phyloP scores from a whole-genome alignment of 1,139 yeast species.

The Candida tetrigidarum region DNA sequence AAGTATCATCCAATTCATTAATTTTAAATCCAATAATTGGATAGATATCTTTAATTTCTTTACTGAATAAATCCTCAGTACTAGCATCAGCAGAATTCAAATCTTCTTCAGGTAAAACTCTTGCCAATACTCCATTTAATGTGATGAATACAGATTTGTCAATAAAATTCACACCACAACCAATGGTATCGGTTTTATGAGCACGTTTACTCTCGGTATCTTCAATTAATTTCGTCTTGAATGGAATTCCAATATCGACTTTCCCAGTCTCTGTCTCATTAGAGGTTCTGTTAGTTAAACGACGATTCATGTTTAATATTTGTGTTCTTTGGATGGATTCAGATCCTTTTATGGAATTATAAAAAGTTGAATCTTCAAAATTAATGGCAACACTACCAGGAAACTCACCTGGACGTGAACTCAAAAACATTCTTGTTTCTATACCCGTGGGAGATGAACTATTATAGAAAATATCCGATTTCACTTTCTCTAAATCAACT shows the following conservation, averaged over 20 bases:
- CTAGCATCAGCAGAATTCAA: conserved; percentile 28
- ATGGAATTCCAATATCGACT: conserved; percentile 41
- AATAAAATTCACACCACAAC: conserved; percentile 81
- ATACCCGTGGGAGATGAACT: conserved; percentile 19
- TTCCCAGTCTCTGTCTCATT: conserved; percentile 38
- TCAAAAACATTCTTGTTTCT: conserved; percentile 27
- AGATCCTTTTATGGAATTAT: conserved; percentile 39
- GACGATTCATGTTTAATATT: conserved; percentile 40
- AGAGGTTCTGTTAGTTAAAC: conserved; percentile 37
- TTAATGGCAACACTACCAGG: conserved; percentile 48
- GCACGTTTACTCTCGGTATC: conserved; percentile 19
- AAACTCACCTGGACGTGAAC: conserved; percentile 41
- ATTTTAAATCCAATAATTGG: conserved; percentile 48
- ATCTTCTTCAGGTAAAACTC: conserved; percentile 35
- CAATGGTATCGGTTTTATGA: conserved; percentile 62
- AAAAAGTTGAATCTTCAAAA: conserved; percentile 45
- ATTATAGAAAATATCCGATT: conserved; percentile 28
- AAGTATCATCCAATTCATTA: conserved; percentile 26
- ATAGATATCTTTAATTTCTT: conserved; percentile 27
- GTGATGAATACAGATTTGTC: conserved; percentile 73
- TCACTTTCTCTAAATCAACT: conserved; percentile 36
- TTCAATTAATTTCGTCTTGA: conserved; percentile 27
- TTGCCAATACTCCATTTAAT: conserved; percentile 70
- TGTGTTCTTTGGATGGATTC: conserved; percentile 37
- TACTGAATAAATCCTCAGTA: conserved; percentile 32